Conservation (phyloP, 2,329 filamentous ascomycete genomes). For the Lachnellula suecica region DNA sequence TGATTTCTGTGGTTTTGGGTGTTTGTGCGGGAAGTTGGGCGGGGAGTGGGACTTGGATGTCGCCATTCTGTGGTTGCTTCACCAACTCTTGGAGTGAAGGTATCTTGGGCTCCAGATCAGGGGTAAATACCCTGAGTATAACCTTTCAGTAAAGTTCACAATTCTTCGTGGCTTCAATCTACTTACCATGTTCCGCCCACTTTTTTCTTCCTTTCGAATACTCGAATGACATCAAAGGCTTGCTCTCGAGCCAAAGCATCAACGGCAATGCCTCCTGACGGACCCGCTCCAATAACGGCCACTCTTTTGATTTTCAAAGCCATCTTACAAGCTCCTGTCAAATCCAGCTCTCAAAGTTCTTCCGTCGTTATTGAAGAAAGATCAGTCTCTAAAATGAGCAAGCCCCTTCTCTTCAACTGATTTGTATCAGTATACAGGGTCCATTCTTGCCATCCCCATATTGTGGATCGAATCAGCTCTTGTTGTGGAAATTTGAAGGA, state of each 20-base stretch:
- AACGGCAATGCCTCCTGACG: constrained; percentile 50
- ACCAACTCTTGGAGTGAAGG: background rate
- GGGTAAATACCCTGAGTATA: background rate
- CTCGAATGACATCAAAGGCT: constrained; percentile 53
- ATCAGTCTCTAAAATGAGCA: background rate
- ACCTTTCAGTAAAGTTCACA: background rate
- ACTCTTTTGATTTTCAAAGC: constrained; percentile 34
- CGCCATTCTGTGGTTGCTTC: background rate
- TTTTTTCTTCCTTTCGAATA: constrained; percentile 57
- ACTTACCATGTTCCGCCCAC: constrained; percentile 57
- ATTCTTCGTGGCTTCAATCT: background rate
- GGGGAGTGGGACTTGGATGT: background rate
- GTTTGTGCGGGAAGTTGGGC: background rate
- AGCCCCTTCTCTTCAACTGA: background rate
- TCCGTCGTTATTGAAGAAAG: too few relatives aligned
- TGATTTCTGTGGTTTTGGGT: background rate
- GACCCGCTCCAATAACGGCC: constrained; percentile 59
- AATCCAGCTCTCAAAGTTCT: background rate
- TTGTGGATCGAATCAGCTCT: background rate
- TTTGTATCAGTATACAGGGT: background rate
- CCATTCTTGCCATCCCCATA: background rate
- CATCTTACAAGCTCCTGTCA: background rate
- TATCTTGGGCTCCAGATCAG: constrained; percentile 2
- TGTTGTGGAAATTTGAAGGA: background rate
- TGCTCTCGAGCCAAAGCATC: constrained; percentile 57